phyloP scores from a whole-genome alignment of 495 filamentous ascomycete genomes.

The Venustampulla echinocandica region DNA sequence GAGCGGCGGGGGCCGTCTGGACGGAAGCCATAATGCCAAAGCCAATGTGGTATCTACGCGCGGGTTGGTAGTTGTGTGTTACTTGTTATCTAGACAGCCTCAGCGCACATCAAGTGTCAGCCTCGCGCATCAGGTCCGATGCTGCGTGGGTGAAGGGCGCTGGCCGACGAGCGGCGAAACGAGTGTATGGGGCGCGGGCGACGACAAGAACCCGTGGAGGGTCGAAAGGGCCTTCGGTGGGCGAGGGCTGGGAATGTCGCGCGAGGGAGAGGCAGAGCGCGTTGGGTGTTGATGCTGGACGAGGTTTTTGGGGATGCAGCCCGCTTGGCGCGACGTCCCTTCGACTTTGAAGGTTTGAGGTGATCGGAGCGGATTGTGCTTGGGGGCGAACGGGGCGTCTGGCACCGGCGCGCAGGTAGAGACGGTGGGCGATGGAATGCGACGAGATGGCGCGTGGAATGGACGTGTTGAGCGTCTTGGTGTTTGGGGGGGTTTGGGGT shows the following conservation, averaged over 20 bases:
- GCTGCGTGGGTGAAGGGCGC: slow-evolving; percentile 3
- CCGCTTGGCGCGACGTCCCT: slow-evolving; percentile 22
- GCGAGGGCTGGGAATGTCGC: slow-evolving; percentile 11
- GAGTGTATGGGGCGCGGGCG: slow-evolving; percentile 10
- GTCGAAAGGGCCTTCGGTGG: not conserved
- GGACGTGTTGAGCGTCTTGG: slow-evolving; percentile 19
- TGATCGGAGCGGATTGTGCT: too few relatives aligned
- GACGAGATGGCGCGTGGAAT: slow-evolving; percentile 8
- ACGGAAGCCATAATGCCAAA: slow-evolving; percentile 61
- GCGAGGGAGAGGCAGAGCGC: slow-evolving; percentile 13
- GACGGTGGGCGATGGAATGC: too few relatives aligned
- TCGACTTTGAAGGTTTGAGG: too few relatives aligned
- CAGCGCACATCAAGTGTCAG: slow-evolving; percentile 22
- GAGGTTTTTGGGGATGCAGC: slow-evolving; percentile 19
- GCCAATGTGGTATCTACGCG: not conserved
- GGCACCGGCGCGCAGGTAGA: too few relatives aligned
- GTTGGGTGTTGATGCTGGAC: slow-evolving; percentile 21
- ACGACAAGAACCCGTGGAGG: not conserved
- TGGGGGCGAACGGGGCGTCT: too few relatives aligned
- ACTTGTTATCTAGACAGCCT: too few relatives aligned
- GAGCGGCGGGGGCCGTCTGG: slow-evolving; percentile 57
- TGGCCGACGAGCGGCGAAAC: slow-evolving; percentile 1
- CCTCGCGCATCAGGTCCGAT: slow-evolving; percentile 25
- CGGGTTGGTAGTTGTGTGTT: not conserved
- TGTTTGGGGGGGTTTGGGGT: slow-evolving; percentile 12